These are phyloP conservation scores for Phytophthora agathidicida DNA, from an alignment of 352 stramenopile genomes.

Conservation along the genomic window DNA sequence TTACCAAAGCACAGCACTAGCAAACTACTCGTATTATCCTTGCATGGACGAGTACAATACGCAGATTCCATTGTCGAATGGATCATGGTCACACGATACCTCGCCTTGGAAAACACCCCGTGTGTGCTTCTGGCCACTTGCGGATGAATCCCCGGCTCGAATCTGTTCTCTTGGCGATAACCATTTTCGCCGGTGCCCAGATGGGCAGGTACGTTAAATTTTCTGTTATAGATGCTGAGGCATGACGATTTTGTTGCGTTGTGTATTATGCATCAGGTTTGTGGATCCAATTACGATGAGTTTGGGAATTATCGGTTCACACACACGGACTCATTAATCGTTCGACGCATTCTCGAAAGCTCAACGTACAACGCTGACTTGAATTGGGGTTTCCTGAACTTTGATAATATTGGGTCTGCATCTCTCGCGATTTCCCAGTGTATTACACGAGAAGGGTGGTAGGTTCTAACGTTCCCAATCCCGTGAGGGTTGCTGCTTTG, in stretches of 20 bases:
- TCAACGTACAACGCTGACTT: conserved; percentile 74
- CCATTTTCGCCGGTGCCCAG: conserved; percentile 47
- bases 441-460: conserved; percentile 93
- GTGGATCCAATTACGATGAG: conserved; percentile 66
- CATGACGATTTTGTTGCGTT: conserved; percentile 5
- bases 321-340: conserved; percentile 43
- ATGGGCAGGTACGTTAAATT: conserved; percentile 34
- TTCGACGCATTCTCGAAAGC: conserved; percentile 38
- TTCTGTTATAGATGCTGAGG: no score
- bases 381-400: conserved; percentile 88
- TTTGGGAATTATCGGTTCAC: conserved; percentile 75
- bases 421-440: conserved; percentile 91
- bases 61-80: conserved; percentile 40
- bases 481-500: no score
- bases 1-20: conserved; percentile 40
- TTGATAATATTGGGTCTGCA: conserved; percentile 88
- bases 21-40: conserved; percentile 41
- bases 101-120: conserved; percentile 60
- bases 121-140: conserved; percentile 91
- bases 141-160: conserved; percentile 61
- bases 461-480: conserved; percentile 31
- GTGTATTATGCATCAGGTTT: conserved; percentile 35
- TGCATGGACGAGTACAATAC: conserved; percentile 41
- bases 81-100: conserved; percentile 51
- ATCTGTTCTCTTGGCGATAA: conserved; percentile 58